Percentiles rank a stretch among this genome's conserved stretches.
These are phyloP conservation scores for Achaetomium macrosporum DNA, from an alignment of 2,329 filamentous ascomycete species.

Conservation along the genomic window DNA sequence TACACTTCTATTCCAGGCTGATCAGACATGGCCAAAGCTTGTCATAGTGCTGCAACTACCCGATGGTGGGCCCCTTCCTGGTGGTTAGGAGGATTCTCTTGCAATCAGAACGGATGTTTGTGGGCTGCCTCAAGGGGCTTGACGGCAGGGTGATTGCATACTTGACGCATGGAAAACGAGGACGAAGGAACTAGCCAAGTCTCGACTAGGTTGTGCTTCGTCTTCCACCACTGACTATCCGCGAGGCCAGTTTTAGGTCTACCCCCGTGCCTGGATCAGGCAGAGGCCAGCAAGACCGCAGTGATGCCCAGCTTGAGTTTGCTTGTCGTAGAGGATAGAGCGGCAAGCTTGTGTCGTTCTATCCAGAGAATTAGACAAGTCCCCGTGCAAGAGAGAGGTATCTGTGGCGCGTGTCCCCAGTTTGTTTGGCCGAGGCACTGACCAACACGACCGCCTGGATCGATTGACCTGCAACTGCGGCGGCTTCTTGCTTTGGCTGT, in stretches of 20 bases:
- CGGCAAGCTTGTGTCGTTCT: background rate
- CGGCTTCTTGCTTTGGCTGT: slow-evolving; percentile 33
- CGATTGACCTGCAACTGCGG: slow-evolving; percentile 26
- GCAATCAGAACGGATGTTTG: slow-evolving; percentile 39
- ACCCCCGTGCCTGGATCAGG: background rate
- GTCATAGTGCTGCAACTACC: slow-evolving; percentile 35
- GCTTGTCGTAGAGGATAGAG: slow-evolving; percentile 3
- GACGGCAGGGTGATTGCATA: slow-evolving; percentile 45
- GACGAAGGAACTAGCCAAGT: slow-evolving; percentile 22
- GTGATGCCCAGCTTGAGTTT: slow-evolving; percentile 6
- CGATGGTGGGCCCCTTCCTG: slow-evolving; percentile 31
- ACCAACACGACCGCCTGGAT: slow-evolving; percentile 12
- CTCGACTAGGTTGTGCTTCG: slow-evolving; percentile 8
- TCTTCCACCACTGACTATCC: background rate
- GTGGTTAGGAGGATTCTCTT: slow-evolving; percentile 33
- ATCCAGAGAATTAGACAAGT: background rate
- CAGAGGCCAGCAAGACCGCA: background rate
- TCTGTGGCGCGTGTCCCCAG: slow-evolving; percentile 12
- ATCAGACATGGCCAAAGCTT: slow-evolving; percentile 29
- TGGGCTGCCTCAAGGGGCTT: slow-evolving; percentile 42
- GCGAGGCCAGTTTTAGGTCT: slow-evolving; percentile 4
- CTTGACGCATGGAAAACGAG: slow-evolving; percentile 38
- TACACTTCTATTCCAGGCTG: slow-evolving; percentile 13
- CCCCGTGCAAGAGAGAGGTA: background rate
- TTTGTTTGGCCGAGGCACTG: slow-evolving; percentile 19